Evolutionary conservation across 371 early-diverging fungal genomes (phyloP).

Genomic region (Polyrhizophydium stewartii): DNA sequence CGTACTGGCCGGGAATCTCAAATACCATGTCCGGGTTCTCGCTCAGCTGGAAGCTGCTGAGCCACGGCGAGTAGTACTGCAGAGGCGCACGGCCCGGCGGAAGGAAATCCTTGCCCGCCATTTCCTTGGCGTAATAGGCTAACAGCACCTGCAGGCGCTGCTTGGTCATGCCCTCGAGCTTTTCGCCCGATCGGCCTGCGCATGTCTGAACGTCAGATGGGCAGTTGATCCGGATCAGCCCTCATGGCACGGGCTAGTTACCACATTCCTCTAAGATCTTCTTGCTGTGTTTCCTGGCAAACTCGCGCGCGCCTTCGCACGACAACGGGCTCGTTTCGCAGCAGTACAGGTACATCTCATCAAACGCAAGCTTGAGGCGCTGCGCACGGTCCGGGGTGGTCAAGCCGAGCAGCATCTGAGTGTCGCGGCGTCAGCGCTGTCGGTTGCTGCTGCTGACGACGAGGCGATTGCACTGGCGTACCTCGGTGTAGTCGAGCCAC

Average conservation of each 20-base stretch:
- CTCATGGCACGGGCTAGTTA: too few relatives aligned
- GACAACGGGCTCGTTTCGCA: conserved; percentile 6
- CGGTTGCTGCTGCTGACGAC: too few relatives aligned
- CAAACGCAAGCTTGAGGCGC: conserved; percentile 13
- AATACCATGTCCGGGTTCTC: conserved; percentile 23
- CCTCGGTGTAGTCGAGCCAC: conserved; percentile 26
- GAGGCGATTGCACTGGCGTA: too few relatives aligned
- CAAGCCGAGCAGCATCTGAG: not conserved
- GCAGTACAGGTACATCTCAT: conserved; percentile 38
- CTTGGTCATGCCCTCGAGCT: too few relatives aligned
- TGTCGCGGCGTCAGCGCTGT: too few relatives aligned
- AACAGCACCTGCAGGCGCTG: too few relatives aligned
- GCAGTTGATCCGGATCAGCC: too few relatives aligned
- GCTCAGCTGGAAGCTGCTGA: conserved; percentile 44
- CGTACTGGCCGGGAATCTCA: conserved; percentile 77
- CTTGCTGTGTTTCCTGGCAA: conserved; percentile 51
- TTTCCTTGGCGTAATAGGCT: conserved; percentile 31
- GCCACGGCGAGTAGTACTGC: conserved; percentile 67
- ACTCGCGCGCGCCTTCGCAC: conserved; percentile 33
- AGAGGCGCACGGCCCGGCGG: conserved; percentile 27
- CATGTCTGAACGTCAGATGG: too few relatives aligned
- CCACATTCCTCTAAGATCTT: too few relatives aligned
- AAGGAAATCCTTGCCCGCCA: conserved; percentile 29
- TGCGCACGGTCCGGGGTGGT: not conserved
- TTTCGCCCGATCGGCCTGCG: too few relatives aligned